Conservation (phyloP, 108 stramenopile species). For the Conticribra guillardii region DNA sequence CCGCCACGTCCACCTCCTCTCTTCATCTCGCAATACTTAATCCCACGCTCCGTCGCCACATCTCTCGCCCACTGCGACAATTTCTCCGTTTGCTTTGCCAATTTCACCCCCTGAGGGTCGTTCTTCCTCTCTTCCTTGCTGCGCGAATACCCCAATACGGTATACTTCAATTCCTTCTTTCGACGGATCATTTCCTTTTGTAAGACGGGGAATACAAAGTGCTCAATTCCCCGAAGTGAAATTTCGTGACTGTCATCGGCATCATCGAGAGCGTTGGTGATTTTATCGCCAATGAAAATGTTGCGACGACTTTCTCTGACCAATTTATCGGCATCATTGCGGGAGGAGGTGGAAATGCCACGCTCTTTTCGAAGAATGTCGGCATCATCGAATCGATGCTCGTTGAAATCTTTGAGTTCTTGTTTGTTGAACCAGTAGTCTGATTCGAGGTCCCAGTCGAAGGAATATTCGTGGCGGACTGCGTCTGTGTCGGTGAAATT, state of each 20-base stretch:
- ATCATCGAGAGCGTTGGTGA: constrained; percentile 30
- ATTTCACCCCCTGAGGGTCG: constrained; percentile 19
- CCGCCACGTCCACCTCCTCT: constrained; percentile 20
- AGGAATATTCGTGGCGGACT: constrained; percentile 15
- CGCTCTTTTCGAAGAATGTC: constrained; percentile 33
- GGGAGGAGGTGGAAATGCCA: constrained; percentile 14
- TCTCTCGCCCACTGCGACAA: constrained; percentile 14
- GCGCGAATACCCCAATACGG: constrained; percentile 18
- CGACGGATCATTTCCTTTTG: constrained; percentile 25
- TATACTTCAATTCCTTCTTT: constrained; percentile 19
- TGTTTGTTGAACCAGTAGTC: constrained; percentile 15
- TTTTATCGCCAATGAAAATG: constrained; percentile 23
- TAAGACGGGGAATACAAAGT: constrained; percentile 26
- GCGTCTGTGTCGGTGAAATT: constrained; percentile 20
- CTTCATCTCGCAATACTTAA: constrained; percentile 31
- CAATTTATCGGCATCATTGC: constrained; percentile 28
- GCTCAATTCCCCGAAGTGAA: constrained; percentile 23
- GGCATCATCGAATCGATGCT: constrained; percentile 36
- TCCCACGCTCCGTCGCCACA: constrained; percentile 19
- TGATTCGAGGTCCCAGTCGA: constrained; percentile 34
- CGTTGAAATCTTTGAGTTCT: constrained; percentile 28
- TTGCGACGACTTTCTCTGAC: constrained; percentile 1
- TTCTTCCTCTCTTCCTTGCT: not conserved
- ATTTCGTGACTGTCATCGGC: constrained; percentile 24
- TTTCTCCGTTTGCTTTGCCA: constrained; percentile 2